phyloP scores from a whole-genome alignment of 2,329 filamentous ascomycete species.

The Diplodia corticola region DNA sequence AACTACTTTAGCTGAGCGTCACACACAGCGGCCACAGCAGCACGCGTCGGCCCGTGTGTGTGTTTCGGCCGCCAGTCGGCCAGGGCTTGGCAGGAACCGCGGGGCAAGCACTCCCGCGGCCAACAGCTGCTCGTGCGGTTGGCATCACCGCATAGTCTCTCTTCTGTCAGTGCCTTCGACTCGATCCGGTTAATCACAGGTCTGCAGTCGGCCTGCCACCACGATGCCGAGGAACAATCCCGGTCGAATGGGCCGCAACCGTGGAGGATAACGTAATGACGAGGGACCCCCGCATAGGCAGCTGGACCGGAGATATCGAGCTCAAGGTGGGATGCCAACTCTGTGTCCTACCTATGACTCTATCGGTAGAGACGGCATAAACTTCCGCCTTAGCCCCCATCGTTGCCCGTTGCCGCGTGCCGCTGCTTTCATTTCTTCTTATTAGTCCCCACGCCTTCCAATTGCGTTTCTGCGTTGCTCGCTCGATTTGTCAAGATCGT shows the following conservation, averaged over 20 bases:
- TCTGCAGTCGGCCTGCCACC: not conserved
- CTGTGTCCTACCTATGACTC: not conserved
- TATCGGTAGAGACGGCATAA: not conserved
- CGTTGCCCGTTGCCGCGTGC: not conserved
- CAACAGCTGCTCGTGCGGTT: not conserved
- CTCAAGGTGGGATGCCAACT: conserved; percentile 8
- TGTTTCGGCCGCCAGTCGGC: not conserved
- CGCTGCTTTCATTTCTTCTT: not conserved
- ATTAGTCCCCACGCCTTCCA: not conserved
- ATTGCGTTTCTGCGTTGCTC: not conserved
- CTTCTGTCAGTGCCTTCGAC: too few species aligned
- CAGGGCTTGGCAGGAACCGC: conserved; percentile 3
- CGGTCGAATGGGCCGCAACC: not conserved
- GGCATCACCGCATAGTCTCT: not conserved
- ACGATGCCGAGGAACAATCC: conserved; percentile 6
- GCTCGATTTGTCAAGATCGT: too few species aligned
- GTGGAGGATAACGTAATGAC: conserved; percentile 12
- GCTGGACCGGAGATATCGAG: not conserved
- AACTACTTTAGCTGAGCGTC: not conserved
- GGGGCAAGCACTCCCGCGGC: not conserved
- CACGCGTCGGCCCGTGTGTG: conserved; percentile 2
- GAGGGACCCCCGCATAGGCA: not conserved
- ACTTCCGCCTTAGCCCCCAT: not conserved
- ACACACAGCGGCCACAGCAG: not conserved
- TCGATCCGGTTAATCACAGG: not conserved